Base-by-base conservation (phyloP, 768 basidiomycete genomes). In the Epithele typhae region DNA sequence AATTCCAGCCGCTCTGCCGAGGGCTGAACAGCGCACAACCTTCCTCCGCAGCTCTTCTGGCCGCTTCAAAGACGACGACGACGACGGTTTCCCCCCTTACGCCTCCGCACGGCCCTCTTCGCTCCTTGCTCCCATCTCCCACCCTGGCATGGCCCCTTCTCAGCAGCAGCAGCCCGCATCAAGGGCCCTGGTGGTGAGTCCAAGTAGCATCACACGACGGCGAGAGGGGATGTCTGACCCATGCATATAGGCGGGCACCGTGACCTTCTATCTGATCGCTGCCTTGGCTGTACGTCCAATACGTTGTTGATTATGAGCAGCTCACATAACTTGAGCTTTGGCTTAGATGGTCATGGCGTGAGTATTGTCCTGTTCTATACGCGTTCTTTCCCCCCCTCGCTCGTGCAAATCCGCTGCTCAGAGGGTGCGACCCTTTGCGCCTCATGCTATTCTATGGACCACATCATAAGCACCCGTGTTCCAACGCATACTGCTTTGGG, bases 311-410 rank as follows among this genome's bases (percentile, higher is more conserved):
- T n/a, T n/a, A n/a, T n/a, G n/a, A n/a, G n/a, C n/a, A n/a, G n/a
- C n/a, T n/a, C n/a, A n/a, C n/a, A n/a, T n/a, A n/a, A n/a, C n/a
- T n/a, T n/a, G n/a, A n/a, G n/a, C n/a, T n/a, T n/a, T n/a, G 18
- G 41, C 36, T 0, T 60, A 92, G 89, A 92, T 93, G 91, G 85
- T 93, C 55, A 84, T 93, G 78, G 92, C 88, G 85, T 92, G 74
- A 49, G 61, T 63, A 5, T 24, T 53, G 62, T 55, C 43, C 59
- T 48, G 8, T 14, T 7, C 27, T 30, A 30, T n/a, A n/a, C 19
- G 14, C 21, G 15, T 19, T 9, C 37, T 30, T 30, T 30, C 8
- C 27, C 27, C 27, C 14, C 27, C 27, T 30, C 27, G 27, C n/a
- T n/a, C n/a, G n/a, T n/a, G n/a, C n/a, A n/a, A n/a, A n/a, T n/a